Percentiles rank a stretch among this genome's conserved stretches.
Conservation (phyloP, 208 protist species). For the Trypanosoma brucei region DNA sequence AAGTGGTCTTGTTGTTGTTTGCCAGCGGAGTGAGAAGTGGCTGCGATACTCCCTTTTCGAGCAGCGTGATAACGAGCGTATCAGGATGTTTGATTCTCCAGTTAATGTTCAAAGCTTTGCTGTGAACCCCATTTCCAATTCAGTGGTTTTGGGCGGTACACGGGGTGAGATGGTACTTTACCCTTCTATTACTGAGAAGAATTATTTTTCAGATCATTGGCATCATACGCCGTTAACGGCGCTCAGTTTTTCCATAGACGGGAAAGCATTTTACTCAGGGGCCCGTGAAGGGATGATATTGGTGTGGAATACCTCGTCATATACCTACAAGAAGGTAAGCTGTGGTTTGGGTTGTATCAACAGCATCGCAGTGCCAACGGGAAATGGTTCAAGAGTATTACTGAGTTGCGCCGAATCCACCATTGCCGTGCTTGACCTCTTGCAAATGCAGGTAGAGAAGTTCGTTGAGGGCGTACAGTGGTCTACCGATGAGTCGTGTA, state of each 20-base stretch:
- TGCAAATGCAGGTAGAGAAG: constrained; percentile 56
- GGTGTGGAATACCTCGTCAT: constrained; percentile 64
- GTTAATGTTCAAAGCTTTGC: constrained; percentile 53
- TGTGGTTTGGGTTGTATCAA: constrained; percentile 39
- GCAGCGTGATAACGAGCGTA: constrained; percentile 5
- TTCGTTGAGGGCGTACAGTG: constrained; percentile 81
- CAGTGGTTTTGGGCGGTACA: constrained; percentile 63
- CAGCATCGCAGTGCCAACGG: constrained; percentile 31
- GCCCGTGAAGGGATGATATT: constrained; percentile 64
- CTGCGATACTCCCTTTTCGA: constrained; percentile 37
- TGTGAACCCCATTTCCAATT: constrained; percentile 39
- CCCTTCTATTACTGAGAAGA: constrained; percentile 38
- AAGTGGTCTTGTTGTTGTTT: constrained; percentile 66
- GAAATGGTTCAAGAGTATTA: constrained; percentile 37
- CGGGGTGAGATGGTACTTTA: constrained; percentile 76
- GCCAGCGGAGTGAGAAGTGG: constrained; percentile 39
- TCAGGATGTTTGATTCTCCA: constrained; percentile 21
- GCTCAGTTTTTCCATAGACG: constrained; percentile 67
- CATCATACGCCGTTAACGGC: constrained; percentile 81
- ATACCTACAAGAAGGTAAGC: constrained; percentile 50
- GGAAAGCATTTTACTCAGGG: constrained; percentile 68
- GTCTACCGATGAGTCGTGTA: constrained; percentile 57
- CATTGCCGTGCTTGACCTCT: constrained; percentile 59
- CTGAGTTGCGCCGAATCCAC: constrained; percentile 64
- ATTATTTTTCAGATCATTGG: constrained; percentile 87